phyloP scores from a whole-genome alignment of 495 filamentous ascomycete genomes.

The Eremomyces bilateralis region DNA sequence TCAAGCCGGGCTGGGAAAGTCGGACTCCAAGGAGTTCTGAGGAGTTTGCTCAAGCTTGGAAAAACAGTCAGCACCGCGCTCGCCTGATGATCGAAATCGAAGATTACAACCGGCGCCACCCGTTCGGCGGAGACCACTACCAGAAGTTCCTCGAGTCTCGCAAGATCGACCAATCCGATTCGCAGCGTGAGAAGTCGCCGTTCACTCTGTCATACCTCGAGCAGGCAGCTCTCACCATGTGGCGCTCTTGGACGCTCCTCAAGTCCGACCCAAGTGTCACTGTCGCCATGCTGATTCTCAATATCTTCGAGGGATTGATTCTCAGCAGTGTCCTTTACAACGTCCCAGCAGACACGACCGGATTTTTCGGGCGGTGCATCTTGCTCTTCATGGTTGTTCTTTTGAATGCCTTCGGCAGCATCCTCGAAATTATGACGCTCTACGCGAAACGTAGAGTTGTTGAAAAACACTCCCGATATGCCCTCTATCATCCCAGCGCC shows the following conservation, averaged over 20 bases:
- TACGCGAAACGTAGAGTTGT: constrained; percentile 77
- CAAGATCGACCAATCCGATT: constrained; percentile 39
- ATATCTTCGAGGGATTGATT: constrained; percentile 51
- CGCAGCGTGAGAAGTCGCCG: constrained; percentile 32
- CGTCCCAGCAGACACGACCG: constrained; percentile 31
- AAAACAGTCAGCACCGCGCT: constrained; percentile 39
- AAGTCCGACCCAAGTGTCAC: constrained; percentile 45
- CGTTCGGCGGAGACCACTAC: constrained; percentile 36
- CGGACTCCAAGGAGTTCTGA: constrained; percentile 41
- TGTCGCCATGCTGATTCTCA: constrained; percentile 43
- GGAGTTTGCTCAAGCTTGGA: constrained; percentile 51
- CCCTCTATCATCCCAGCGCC: constrained; percentile 69
- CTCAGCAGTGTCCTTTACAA: constrained; percentile 65
- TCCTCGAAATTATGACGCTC: constrained; percentile 57
- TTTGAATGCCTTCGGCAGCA: constrained; percentile 56
- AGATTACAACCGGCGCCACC: constrained; percentile 35
- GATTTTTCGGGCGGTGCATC: constrained; percentile 53
- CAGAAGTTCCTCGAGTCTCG: constrained; percentile 44
- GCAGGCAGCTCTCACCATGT: constrained; percentile 49
- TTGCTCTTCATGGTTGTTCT: constrained; percentile 70
- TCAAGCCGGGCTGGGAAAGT: constrained; percentile 34
- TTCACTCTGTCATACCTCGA: constrained; percentile 48
- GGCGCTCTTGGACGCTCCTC: constrained; percentile 44
- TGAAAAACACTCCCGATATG: constrained; percentile 70
- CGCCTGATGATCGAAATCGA: constrained; percentile 49